Evolutionary conservation across 129 eudicot species (phyloP).

Genomic region (Heracleum sosnowskyi): DNA sequence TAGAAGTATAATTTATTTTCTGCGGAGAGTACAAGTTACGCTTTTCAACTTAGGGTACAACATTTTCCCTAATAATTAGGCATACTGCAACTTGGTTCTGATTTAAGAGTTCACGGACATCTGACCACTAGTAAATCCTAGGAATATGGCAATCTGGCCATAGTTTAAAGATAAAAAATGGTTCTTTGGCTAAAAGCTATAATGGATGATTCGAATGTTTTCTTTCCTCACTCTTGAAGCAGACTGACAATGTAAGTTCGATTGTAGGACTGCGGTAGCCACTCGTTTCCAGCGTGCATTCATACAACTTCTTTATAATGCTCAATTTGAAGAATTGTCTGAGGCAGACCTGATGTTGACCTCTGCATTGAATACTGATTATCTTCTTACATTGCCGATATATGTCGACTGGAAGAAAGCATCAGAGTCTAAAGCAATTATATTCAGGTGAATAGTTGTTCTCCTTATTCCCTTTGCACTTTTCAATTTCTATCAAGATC

Average conservation of each 20-base stretch:
- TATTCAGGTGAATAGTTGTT: constrained; percentile 52
- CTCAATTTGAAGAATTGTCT: constrained; percentile 89
- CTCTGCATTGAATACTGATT: constrained; percentile 84
- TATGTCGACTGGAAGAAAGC: constrained; percentile 94
- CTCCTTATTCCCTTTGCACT: neutral
- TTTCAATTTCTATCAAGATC: neutral
- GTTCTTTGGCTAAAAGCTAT: neutral
- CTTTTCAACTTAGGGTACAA: neutral
- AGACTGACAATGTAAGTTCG: constrained; percentile 17
- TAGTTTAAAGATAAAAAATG: neutral
- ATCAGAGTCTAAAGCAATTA: constrained; percentile 73
- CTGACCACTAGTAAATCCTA: neutral
- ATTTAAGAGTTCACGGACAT: neutral
- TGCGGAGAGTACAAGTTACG: neutral
- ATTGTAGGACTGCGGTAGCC: constrained; percentile 50
- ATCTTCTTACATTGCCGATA: constrained; percentile 88
- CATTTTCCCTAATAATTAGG: neutral
- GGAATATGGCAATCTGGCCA: neutral
- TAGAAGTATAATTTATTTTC: neutral
- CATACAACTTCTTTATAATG: constrained; percentile 71
- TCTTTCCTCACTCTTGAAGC: neutral
- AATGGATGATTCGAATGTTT: neutral
- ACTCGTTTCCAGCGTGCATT: constrained; percentile 84
- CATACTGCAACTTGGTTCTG: neutral
- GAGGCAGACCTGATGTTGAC: constrained; percentile 84